phyloP scores from a whole-genome alignment of 2,329 filamentous ascomycete genomes.

The Elsinoe arachidis region DNA sequence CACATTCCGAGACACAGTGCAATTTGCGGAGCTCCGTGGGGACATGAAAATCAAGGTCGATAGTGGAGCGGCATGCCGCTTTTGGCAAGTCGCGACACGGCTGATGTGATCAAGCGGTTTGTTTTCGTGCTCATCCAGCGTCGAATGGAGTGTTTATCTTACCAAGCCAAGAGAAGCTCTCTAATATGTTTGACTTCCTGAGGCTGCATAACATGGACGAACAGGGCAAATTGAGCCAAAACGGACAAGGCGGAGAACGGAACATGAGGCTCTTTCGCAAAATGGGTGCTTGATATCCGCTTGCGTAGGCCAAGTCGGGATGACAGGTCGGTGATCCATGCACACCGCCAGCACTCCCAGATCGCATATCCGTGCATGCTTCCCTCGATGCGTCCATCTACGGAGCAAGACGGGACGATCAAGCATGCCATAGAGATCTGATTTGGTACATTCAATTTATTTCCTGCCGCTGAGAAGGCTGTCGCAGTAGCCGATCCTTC shows the following conservation, averaged over 20 bases:
- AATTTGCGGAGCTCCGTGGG: conserved; percentile 2
- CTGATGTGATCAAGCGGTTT: neutral
- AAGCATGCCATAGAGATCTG: neutral
- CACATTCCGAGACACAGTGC: neutral
- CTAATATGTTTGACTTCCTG: too few relatives aligned
- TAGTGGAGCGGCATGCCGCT: neutral
- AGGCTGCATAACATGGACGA: neutral
- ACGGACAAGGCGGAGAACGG: neutral
- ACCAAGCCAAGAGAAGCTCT: too few relatives aligned
- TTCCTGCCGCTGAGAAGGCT: neutral
- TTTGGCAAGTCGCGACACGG: neutral
- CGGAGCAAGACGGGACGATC: conserved; percentile 9
- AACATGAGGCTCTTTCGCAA: neutral
- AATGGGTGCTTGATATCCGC: neutral
- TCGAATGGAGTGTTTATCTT: too few relatives aligned
- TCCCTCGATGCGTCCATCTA: neutral
- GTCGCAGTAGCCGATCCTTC: conserved; percentile 4
- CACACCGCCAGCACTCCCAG: neutral
- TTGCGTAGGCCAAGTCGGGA: conserved; percentile 7
- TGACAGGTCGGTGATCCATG: neutral
- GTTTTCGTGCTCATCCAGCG: neutral
- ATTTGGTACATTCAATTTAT: neutral
- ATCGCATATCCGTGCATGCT: neutral
- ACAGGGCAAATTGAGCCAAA: neutral
- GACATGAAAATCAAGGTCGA: neutral